Percentiles rank a stretch among this genome's conserved stretches.
Conservation (phyloP, 2,329 filamentous ascomycete species). For the Trichoderma cornu-damae region DNA sequence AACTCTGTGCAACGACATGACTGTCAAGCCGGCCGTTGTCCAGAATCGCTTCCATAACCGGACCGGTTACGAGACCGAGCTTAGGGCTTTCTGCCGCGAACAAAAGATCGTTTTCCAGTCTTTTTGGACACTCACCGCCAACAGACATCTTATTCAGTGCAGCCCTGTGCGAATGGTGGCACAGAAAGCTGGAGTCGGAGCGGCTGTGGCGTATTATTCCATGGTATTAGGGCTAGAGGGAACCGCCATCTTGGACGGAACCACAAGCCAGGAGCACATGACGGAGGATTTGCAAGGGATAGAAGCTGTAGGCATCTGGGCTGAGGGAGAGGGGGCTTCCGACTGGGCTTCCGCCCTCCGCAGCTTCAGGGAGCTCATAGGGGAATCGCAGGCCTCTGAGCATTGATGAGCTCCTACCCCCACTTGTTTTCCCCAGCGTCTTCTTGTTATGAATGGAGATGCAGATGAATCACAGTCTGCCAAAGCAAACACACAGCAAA, state of each 20-base stretch:
- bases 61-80: slow-evolving; percentile 53
- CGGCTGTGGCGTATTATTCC: slow-evolving; percentile 42
- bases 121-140: slow-evolving; percentile 52
- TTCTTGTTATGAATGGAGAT: too few species aligned
- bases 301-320: slow-evolving; percentile 39
- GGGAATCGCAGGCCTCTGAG: slow-evolving; percentile 20
- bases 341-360: slow-evolving; percentile 46
- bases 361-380: slow-evolving; percentile 42
- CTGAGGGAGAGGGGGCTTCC: slow-evolving; percentile 38
- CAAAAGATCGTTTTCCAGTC: slow-evolving; percentile 45
- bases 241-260: slow-evolving; percentile 43
- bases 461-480: too few species aligned
- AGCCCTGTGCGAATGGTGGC: slow-evolving; percentile 49
- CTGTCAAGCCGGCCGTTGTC: slow-evolving; percentile 51
- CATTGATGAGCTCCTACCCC: too few species aligned
- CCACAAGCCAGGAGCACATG: slow-evolving; percentile 44
- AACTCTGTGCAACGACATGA: slow-evolving; percentile 43
- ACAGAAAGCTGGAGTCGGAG: slow-evolving; percentile 32
- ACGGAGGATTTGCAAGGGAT: slow-evolving; percentile 43
- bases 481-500: too few species aligned
- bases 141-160: slow-evolving; percentile 36
- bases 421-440: too few species aligned
- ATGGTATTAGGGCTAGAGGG: slow-evolving; percentile 45
- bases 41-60: slow-evolving; percentile 68
- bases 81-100: slow-evolving; percentile 50